A percentile compares a stretch with the other conserved stretches of the same genome.
Evolutionary conservation across 495 filamentous ascomycete genomes (phyloP).

Genomic region (Aspergillus funiculosus): DNA sequence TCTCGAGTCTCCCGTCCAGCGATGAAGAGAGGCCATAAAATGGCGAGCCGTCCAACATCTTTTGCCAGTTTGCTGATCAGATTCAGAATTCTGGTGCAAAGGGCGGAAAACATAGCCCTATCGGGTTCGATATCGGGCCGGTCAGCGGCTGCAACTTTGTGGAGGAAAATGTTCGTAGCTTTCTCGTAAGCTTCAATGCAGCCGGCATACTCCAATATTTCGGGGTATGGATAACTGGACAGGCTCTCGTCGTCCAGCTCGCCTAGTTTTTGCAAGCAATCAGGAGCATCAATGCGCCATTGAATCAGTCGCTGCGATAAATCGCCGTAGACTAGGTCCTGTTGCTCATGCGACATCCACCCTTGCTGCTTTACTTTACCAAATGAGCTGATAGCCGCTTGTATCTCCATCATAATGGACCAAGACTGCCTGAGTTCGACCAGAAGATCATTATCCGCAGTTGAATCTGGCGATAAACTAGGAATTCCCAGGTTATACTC

Average conservation of each 20-base stretch:
- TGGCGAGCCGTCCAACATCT: constrained; percentile 34
- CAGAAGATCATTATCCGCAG: constrained; percentile 26
- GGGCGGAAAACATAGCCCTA: constrained; percentile 26
- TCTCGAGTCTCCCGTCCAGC: constrained; percentile 36
- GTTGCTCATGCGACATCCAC: constrained; percentile 29
- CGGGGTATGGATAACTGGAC: constrained; percentile 25
- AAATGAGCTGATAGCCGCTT: constrained; percentile 34
- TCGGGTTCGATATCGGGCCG: constrained; percentile 29
- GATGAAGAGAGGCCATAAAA: constrained; percentile 37
- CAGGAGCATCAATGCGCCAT: constrained; percentile 33
- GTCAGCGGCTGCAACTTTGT: constrained; percentile 32
- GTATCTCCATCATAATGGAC: constrained; percentile 40
- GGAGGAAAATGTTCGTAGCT: constrained; percentile 34
- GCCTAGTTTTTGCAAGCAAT: constrained; percentile 27
- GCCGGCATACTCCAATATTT: constrained; percentile 35
- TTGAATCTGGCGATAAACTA: constrained; percentile 22
- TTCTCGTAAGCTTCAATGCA: constrained; percentile 42
- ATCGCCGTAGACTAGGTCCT: constrained; percentile 32
- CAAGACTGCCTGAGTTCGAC: constrained; percentile 32
- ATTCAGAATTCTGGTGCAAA: constrained; percentile 31
- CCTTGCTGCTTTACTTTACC: constrained; percentile 31
- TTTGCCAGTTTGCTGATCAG: constrained; percentile 34
- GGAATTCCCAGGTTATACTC: constrained; percentile 39
- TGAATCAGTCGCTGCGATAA: constrained; percentile 28
- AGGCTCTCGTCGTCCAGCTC: constrained; percentile 33